phyloP scores from a whole-genome alignment of 768 basidiomycete species.

The Pholiota molesta region DNA sequence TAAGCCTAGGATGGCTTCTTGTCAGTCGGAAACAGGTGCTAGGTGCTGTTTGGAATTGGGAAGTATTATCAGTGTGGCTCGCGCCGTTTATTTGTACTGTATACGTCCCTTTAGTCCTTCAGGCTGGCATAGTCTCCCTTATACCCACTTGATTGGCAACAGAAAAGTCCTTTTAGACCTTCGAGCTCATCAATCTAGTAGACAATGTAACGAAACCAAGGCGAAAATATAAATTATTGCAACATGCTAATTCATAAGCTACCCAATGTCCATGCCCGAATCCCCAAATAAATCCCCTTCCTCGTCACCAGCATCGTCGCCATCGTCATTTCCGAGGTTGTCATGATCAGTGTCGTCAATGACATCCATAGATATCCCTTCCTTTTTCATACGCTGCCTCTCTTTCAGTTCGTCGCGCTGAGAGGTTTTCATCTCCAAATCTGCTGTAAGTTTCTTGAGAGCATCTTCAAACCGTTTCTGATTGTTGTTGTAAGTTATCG shows the following conservation, averaged over 20 bases:
- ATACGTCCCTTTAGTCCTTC: constrained; percentile 73
- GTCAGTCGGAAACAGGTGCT: constrained; percentile 45
- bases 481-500: constrained; percentile 6
- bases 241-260: constrained; percentile 2
- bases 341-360: constrained; percentile 41
- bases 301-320: constrained; percentile 26
- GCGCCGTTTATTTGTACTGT: constrained; percentile 82
- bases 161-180: not conserved
- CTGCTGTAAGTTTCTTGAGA: constrained; percentile 82
- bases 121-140: constrained; percentile 63
- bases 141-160: constrained; percentile 21
- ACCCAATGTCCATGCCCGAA: constrained; percentile 43
- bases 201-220: no score
- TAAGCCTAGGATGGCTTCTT: constrained; percentile 65
- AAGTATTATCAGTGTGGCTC: constrained; percentile 81
- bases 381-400: constrained; percentile 70
- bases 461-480: constrained; percentile 95
- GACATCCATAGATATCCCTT: constrained; percentile 53
- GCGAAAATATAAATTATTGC: not conserved
- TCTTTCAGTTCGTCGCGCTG: constrained; percentile 84
- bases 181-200: no score
- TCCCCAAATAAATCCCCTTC: constrained; percentile 51
- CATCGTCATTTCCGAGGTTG: constrained; percentile 33
- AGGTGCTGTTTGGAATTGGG: constrained; percentile 74
- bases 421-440: constrained; percentile 81